Conservation (phyloP, 768 basidiomycete genomes). For the Scleroderma bovista region DNA sequence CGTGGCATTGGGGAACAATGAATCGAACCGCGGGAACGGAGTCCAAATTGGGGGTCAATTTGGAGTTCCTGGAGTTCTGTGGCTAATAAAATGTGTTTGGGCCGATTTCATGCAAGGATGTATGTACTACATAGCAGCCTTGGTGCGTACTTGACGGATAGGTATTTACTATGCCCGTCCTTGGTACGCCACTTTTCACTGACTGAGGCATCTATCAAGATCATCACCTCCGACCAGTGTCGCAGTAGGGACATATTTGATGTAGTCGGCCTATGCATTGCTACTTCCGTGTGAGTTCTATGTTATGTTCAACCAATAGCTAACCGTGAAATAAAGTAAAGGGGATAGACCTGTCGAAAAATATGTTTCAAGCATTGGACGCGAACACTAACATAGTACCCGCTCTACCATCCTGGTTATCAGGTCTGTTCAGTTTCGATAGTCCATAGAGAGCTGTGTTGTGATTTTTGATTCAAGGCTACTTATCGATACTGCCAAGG, state of each 20-base stretch:
- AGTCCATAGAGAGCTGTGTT: background rate
- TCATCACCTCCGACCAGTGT: conserved; percentile 64
- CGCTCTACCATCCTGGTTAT: conserved; percentile 78
- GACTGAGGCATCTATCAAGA: conserved; percentile 28
- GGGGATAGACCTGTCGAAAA: conserved; percentile 86
- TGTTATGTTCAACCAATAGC: conserved; percentile 1
- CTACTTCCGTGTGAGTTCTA: conserved; percentile 77
- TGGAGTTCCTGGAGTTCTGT: no score
- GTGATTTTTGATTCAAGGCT: conserved; percentile 47
- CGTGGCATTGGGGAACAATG: no score
- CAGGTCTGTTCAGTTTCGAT: conserved; percentile 47
- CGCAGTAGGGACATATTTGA: conserved; percentile 92
- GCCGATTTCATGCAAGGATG: no score
- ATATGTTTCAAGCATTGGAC: conserved; percentile 82
- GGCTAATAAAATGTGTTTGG: no score
- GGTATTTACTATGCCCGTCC: conserved; percentile 36
- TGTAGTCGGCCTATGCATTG: conserved; percentile 84
- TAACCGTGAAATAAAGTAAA: conserved; percentile 57
- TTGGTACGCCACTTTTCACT: background rate
- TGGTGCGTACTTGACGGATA: conserved; percentile 81
- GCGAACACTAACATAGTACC: conserved; percentile 80
- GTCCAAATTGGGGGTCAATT: no score
- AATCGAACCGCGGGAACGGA: no score
- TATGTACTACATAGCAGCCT: no score
- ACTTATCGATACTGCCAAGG: conserved; percentile 94